These are phyloP conservation scores for Erodium moschatum DNA, from an alignment of 441 rosid genomes.

Conservation along the genomic window DNA sequence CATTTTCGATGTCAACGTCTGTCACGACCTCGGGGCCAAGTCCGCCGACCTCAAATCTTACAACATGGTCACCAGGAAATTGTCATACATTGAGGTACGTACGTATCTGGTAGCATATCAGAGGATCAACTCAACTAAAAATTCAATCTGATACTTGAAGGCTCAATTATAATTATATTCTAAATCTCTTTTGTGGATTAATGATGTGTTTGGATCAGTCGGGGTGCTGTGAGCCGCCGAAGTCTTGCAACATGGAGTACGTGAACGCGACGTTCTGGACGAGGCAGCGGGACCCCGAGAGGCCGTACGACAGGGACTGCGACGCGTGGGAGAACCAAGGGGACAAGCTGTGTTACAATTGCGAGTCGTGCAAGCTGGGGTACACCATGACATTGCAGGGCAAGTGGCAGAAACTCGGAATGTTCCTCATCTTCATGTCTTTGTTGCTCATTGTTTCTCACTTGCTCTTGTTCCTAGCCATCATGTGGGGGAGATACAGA, in stretches of 20 bases:
- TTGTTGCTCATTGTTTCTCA: constrained; percentile 50
- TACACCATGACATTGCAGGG: constrained; percentile 33
- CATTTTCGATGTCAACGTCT: constrained; percentile 34
- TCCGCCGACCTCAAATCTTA: constrained; percentile 27
- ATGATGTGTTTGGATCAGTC: no score
- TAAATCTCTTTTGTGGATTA: no score
- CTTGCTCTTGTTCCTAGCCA: constrained; percentile 39
- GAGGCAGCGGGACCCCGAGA: constrained; percentile 9
- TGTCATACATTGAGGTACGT: constrained; percentile 49
- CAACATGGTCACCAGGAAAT: constrained; percentile 32
- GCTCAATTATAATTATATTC: no score
- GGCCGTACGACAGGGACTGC: constrained; percentile 32
- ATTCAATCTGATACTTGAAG: no score
- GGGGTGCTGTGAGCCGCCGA: constrained; percentile 74
- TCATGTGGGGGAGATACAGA: constrained; percentile 40
- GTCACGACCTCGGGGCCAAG: constrained; percentile 23
- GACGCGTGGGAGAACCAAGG: constrained; percentile 42
- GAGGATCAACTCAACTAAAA: no score
- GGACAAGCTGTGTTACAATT: constrained; percentile 44
- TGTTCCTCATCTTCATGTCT: constrained; percentile 45
- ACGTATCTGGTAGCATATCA: no score
- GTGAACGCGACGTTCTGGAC: constrained; percentile 62
- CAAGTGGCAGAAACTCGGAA: constrained; percentile 68
- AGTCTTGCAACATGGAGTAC: constrained; percentile 42
- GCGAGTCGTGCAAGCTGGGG: constrained; percentile 49